phyloP scores from a whole-genome alignment of 2,329 filamentous ascomycete species.

The Pseudogymnoascus destructans region DNA sequence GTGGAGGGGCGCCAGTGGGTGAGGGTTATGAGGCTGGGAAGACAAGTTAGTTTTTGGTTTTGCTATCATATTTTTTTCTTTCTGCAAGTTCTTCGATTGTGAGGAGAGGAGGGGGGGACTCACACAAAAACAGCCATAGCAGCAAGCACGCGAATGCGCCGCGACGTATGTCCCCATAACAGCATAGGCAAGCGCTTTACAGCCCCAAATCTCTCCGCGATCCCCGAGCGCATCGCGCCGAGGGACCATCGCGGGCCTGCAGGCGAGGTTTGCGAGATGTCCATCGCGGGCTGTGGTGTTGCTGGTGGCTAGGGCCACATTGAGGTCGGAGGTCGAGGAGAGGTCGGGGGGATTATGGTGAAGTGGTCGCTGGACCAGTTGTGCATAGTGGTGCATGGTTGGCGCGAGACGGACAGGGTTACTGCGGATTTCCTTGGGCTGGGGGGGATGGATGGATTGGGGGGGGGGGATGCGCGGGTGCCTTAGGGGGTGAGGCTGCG shows the following conservation, averaged over 20 bases:
- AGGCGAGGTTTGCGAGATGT: neutral
- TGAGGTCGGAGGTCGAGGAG: neutral
- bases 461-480: neutral
- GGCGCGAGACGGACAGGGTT: neutral
- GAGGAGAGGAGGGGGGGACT: conserved; percentile 14
- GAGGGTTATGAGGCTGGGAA: conserved; percentile 26
- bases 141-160: neutral
- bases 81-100: conserved; percentile 29
- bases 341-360: neutral
- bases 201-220: neutral
- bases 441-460: no score
- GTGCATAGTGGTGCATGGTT: neutral
- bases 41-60: neutral
- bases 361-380: neutral
- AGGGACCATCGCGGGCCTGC: neutral
- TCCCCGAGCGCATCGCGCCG: neutral
- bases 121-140: conserved; percentile 3
- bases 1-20: conserved; percentile 25
- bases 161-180: neutral
- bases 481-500: neutral
- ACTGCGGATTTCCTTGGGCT: neutral
- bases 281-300: neutral
- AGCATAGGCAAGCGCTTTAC: neutral
- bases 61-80: conserved; percentile 26
- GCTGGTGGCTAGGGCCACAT: neutral